Evolutionary conservation across 2,329 filamentous ascomycete genomes (phyloP).

Genomic region (Exophiala sideris): DNA sequence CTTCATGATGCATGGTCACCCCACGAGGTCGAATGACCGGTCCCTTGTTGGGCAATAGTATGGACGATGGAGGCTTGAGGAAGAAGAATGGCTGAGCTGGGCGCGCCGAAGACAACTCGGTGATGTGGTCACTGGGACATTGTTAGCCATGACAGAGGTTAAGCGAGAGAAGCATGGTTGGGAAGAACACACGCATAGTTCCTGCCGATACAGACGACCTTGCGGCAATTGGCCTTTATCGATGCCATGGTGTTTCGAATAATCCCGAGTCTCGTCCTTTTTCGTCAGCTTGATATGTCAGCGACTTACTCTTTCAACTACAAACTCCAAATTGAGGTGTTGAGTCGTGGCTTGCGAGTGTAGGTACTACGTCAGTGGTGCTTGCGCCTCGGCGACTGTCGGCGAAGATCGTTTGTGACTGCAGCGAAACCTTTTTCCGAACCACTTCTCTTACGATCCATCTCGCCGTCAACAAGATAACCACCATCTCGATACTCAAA

Average conservation of each 20-base stretch:
- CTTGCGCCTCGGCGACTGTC: too few relatives aligned
- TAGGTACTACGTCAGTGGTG: too few relatives aligned
- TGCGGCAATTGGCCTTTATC: conserved; percentile 55
- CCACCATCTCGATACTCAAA: too few relatives aligned
- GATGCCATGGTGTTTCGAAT: conserved; percentile 33
- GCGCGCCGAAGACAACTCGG: conserved; percentile 79
- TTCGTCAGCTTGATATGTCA: too few relatives aligned
- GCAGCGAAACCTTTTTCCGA: too few relatives aligned
- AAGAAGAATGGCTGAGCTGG: conserved; percentile 99
- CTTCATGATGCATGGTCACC: conserved; percentile 86
- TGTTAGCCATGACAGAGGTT: conserved; percentile 2
- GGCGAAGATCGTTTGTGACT: too few relatives aligned
- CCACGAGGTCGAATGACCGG: conserved; percentile 79
- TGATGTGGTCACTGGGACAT: conserved; percentile 73
- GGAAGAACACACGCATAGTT: conserved; percentile 77
- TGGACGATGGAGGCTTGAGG: conserved; percentile 85
- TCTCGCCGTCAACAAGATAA: too few relatives aligned
- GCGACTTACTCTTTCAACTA: too few relatives aligned
- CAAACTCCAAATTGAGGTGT: too few relatives aligned
- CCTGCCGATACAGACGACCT: conserved; percentile 89
- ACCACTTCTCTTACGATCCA: too few relatives aligned
- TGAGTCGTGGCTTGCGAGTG: too few relatives aligned
- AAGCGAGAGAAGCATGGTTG: conserved; percentile 5
- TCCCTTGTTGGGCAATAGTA: conserved; percentile 68
- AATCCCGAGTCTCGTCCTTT: too few relatives aligned